Conservation (phyloP, 2,329 filamentous ascomycete genomes). For the Exserohilum turcica region DNA sequence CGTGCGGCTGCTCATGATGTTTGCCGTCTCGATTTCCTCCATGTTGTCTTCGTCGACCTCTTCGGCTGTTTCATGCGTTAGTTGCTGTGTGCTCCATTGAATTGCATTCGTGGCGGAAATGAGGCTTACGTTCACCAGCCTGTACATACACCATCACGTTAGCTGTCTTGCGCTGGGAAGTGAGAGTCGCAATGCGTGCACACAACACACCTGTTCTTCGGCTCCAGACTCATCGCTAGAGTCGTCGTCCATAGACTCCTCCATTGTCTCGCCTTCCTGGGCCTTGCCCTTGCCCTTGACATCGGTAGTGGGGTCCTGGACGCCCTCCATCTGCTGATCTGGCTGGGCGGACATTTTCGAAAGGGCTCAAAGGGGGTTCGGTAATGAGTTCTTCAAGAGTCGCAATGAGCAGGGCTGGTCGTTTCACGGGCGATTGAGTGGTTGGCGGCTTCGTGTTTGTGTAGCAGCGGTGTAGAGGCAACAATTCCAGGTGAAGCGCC, state of each 20-base stretch:
- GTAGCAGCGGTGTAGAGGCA: conserved; percentile 28
- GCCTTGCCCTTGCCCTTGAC: conserved; percentile 92
- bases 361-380: conserved; percentile 9
- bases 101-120: conserved; percentile 10
- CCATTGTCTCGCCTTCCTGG: conserved; percentile 64
- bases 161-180: conserved; percentile 31
- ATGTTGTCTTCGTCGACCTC: conserved; percentile 76
- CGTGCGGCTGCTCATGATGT: conserved; percentile 85
- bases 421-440: conserved; percentile 18
- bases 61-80: conserved; percentile 55
- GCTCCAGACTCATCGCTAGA: conserved; percentile 71
- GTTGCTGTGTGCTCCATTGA: conserved; percentile 10
- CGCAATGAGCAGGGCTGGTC: neutral
- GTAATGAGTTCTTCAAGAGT: conserved; percentile 5
- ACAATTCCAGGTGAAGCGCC: conserved; percentile 29
- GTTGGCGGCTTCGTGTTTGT: conserved; percentile 25
- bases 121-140: conserved; percentile 47
- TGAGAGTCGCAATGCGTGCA: neutral
- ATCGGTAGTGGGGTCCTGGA: conserved; percentile 51
- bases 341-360: conserved; percentile 41
- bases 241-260: conserved; percentile 74
- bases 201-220: conserved; percentile 59
- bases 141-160: conserved; percentile 29
- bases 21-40: conserved; percentile 87
- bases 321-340: conserved; percentile 46